A percentile compares a stretch with the other conserved stretches of the same genome.
Conservation (phyloP, 1,139 yeast genomes). For the Protomyces arabidopsidicola region DNA sequence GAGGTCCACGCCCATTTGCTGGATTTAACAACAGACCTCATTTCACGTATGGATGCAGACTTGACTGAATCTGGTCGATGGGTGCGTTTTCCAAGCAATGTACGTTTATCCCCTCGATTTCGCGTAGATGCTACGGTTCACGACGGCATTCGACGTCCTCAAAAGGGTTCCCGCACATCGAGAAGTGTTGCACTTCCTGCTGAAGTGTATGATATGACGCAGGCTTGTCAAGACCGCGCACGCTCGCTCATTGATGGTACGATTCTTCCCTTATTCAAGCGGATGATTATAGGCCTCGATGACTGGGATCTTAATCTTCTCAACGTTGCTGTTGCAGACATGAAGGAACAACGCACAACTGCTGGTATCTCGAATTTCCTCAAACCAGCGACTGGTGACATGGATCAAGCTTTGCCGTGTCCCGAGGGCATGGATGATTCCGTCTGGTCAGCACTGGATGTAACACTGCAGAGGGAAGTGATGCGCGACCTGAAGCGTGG, state of each 20-base stretch:
- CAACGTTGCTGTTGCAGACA: slow-evolving; percentile 29
- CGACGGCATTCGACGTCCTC: slow-evolving; percentile 2
- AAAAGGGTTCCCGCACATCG: slow-evolving; percentile 4
- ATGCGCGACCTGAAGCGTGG: not conserved
- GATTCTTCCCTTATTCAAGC: slow-evolving; percentile 25
- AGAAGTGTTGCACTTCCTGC: slow-evolving; percentile 26
- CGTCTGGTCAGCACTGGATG: slow-evolving; percentile 12
- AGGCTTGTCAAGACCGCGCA: slow-evolving; percentile 3
- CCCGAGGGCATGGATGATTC: slow-evolving; percentile 15
- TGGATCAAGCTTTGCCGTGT: not conserved
- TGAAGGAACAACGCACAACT: slow-evolving; percentile 10
- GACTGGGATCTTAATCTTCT: slow-evolving; percentile 26
- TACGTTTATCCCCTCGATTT: slow-evolving; percentile 10
- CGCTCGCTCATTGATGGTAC: slow-evolving; percentile 16
- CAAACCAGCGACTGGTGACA: not conserved
- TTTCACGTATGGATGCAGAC: slow-evolving; percentile 27
- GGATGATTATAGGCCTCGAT: not conserved
- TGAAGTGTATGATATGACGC: not conserved
- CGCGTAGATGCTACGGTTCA: slow-evolving; percentile 22
- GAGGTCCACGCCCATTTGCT: slow-evolving; percentile 32
- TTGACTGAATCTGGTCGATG: slow-evolving; percentile 8
- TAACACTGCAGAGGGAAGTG: not conserved
- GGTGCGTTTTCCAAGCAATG: slow-evolving; percentile 17
- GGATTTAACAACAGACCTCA: slow-evolving; percentile 19
- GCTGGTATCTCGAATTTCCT: slow-evolving; percentile 5